Base-by-base conservation (phyloP, 257 asterid genomes). In the Dorcoceras hygrometricum region DNA sequence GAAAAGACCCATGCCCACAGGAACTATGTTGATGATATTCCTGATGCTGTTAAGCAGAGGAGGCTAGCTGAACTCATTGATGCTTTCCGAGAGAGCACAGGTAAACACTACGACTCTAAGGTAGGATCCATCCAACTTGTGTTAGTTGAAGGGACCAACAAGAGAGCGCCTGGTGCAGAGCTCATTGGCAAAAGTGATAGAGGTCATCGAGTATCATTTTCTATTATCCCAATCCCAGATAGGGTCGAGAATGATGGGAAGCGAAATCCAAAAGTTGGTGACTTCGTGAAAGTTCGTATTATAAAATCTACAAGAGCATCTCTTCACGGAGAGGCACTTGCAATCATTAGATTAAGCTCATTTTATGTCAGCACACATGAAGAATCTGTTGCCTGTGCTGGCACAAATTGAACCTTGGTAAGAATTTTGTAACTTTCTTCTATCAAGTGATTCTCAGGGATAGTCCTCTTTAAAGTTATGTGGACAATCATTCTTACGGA, bases 1-100 rank as follows among this genome's bases (percentile, higher is more conserved):
- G 99, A 90, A 79, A 93, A 93, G 86, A 93, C 99, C 61, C 97
- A 93, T 46, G 99, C 99, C 48, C 97, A 90, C 69, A 80, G 97
- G 76, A 93, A 86, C 76, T 93, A 93, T 64, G 81, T 50, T 6
- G 98, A 91, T 66, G 98, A 89, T 79, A 90, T 87, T 71, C 91
- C 95, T 39, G 95, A 86, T 8, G 86, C 64, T 48, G 87, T 88
- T 32, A 93, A 93, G 78, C 96, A 93, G 76, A 83, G 97, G 81
- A 79, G 99, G 79, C 73, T 93, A 69, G 56, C 96, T 6, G 99
- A 93, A 76, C 86, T 93, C 20, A 93, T 93, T 29, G 90, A 84
- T 68, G 74, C 88, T 73, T 93, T 93, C 57, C 79, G 99, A 23
- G 88, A 81, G 78, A 93, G 85, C 80, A 90, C 97, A 27, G 99